These are phyloP conservation scores for Sclerotinia subarctica DNA, from an alignment of 2,329 filamentous ascomycete species.

Conservation along the genomic window DNA sequence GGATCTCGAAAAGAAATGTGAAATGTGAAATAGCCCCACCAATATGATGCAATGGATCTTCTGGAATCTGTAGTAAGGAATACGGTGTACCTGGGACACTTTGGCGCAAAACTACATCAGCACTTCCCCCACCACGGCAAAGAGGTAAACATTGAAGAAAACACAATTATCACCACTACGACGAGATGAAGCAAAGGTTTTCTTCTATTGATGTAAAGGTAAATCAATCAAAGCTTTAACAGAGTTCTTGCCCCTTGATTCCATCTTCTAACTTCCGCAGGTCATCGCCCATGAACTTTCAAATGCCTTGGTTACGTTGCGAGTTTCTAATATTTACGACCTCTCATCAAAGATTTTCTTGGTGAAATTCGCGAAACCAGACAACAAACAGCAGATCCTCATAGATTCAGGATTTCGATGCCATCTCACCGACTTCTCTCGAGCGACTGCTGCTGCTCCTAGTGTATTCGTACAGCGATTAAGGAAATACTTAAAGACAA, in stretches of 20 bases:
- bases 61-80: no score
- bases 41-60: constrained; percentile 1
- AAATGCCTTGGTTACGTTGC: constrained; percentile 68
- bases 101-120: background rate
- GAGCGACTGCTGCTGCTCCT: constrained; percentile 79
- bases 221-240: constrained; percentile 11
- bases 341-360: constrained; percentile 93
- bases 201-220: constrained; percentile 77
- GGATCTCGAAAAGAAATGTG: background rate
- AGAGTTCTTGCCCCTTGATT: constrained; percentile 11
- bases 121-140: constrained; percentile 12
- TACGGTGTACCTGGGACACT: background rate
- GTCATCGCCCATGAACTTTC: constrained; percentile 94
- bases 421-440: constrained; percentile 86
- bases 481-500: constrained; percentile 83
- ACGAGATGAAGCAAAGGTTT: constrained; percentile 71
- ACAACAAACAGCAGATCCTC: constrained; percentile 82
- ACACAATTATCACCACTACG: background rate
- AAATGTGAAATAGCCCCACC: background rate
- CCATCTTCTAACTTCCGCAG: constrained; percentile 44
- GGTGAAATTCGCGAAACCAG: constrained; percentile 89
- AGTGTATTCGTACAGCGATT: constrained; percentile 82
- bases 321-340: constrained; percentile 93
- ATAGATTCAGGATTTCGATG: constrained; percentile 95
- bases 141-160: background rate